A percentile compares a stretch with the other conserved stretches of the same genome.
Conservation (phyloP, 75 land plant genomes). For the Larix kaempferi region DNA sequence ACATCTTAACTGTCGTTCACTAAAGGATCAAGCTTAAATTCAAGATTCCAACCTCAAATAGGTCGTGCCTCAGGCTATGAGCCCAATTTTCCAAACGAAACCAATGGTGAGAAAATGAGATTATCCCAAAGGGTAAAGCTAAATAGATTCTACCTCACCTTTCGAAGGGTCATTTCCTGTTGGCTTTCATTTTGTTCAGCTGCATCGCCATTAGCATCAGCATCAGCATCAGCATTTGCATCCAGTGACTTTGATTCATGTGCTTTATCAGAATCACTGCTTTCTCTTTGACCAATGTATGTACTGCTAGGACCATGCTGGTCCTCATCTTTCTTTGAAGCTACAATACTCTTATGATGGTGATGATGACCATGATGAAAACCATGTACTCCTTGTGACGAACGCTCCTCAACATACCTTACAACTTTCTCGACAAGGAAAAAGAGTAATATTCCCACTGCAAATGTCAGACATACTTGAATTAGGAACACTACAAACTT, state of each 20-base stretch:
- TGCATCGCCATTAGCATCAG: not conserved
- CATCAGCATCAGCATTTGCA: conserved; percentile 24
- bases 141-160: not conserved
- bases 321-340: conserved; percentile 28
- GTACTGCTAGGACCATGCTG: conserved; percentile 7
- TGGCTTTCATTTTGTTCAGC: conserved; percentile 16
- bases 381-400: conserved; percentile 30
- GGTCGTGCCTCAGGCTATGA: not conserved
- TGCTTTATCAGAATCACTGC: conserved; percentile 9
- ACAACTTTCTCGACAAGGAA: conserved; percentile 94
- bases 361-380: conserved; percentile 64
- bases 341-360: conserved; percentile 38
- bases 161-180: not conserved
- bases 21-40: too few relatives aligned
- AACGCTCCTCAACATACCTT: conserved; percentile 75
- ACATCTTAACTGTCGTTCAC: too few relatives aligned
- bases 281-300: conserved; percentile 9
- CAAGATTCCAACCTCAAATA: too few relatives aligned
- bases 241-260: conserved; percentile 9
- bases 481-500: not conserved
- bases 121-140: not conserved
- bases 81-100: not conserved
- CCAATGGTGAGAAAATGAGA: not conserved
- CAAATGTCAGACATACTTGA: conserved; percentile 11
- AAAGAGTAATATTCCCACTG: conserved; percentile 93